Conservation (phyloP, 2,329 filamentous ascomycete species). For the Trichoderma cornu-damae region DNA sequence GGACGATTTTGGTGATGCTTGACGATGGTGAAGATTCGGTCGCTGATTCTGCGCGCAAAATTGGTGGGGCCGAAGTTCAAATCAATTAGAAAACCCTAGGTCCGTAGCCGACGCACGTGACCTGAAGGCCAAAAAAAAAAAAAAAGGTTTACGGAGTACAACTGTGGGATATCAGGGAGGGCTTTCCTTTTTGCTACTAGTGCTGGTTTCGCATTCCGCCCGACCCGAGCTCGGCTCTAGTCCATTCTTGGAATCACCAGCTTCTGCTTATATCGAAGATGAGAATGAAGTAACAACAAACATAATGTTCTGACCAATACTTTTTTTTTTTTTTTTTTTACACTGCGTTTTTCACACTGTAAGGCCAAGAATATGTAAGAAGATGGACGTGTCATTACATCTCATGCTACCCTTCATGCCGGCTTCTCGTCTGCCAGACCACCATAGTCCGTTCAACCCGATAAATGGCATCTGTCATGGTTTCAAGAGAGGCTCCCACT, state of each 20-base stretch:
- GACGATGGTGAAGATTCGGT: constrained; percentile 39
- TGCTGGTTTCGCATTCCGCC: background rate
- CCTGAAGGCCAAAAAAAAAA: background rate
- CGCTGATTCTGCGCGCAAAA: constrained; percentile 38
- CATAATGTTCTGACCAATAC: too few relatives aligned
- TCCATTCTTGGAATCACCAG: background rate
- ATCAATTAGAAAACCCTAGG: constrained; percentile 36
- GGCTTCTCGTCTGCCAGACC: constrained; percentile 30
- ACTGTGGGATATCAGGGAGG: too few relatives aligned
- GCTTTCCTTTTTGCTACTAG: background rate
- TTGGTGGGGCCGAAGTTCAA: constrained; percentile 40
- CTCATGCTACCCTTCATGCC: background rate
- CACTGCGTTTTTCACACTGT: background rate
- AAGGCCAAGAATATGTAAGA: too few relatives aligned
- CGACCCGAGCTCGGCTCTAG: background rate
- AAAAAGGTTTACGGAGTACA: background rate
- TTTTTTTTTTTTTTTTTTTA: too few relatives aligned
- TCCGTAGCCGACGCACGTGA: constrained; percentile 32
- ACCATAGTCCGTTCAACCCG: constrained; percentile 36
- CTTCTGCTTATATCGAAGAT: too few relatives aligned
- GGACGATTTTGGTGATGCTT: constrained; percentile 49
- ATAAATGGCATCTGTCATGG: constrained; percentile 35
- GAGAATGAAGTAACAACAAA: too few relatives aligned
- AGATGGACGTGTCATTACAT: background rate
- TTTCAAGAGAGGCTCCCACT: constrained; percentile 33